Conservation (phyloP, 768 basidiomycete genomes). For the Chiua virens region DNA sequence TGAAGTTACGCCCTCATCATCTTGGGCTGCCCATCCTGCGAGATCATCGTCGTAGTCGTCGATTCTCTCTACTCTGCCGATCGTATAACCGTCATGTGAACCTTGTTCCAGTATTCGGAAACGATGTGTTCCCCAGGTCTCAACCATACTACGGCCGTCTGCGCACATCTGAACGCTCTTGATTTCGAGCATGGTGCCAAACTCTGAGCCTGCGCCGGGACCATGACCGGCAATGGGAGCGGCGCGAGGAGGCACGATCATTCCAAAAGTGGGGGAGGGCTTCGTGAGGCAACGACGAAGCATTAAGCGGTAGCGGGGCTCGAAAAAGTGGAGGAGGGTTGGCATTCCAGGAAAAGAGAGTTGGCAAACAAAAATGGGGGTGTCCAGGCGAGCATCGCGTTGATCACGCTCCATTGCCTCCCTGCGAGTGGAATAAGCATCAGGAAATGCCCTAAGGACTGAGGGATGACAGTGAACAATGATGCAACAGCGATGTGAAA, state of each 20-base stretch:
- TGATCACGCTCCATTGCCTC: slow-evolving; percentile 71
- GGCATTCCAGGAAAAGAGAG: slow-evolving; percentile 92
- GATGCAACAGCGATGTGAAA: slow-evolving; percentile 6
- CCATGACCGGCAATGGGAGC: slow-evolving; percentile 25
- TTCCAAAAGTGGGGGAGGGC: slow-evolving; percentile 80
- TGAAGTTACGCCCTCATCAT: slow-evolving; percentile 8
- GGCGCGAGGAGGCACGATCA: slow-evolving; percentile 73
- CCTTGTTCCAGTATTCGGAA: slow-evolving; percentile 88
- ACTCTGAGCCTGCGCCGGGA: slow-evolving; percentile 41
- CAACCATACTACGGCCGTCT: slow-evolving; percentile 87
- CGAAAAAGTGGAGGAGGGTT: slow-evolving; percentile 88
- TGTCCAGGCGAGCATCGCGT: slow-evolving; percentile 75
- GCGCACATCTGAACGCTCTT: slow-evolving; percentile 80
- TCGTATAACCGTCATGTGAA: slow-evolving; percentile 85
- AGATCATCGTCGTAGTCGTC: slow-evolving; percentile 38
- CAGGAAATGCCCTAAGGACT: slow-evolving; percentile 73
- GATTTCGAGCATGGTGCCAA: slow-evolving; percentile 94
- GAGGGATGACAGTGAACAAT: slow-evolving; percentile 9
- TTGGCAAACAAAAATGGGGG: slow-evolving; percentile 89
- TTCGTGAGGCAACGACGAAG: slow-evolving; percentile 90
- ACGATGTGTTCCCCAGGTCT: slow-evolving; percentile 67
- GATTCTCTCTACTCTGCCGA: slow-evolving; percentile 72
- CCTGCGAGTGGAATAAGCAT: slow-evolving; percentile 61
- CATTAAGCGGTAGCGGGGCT: slow-evolving; percentile 95
- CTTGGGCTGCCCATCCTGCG: slow-evolving; percentile 25